Conservation (phyloP, 2,329 filamentous ascomycete genomes). For the Stachybotrys elegans region DNA sequence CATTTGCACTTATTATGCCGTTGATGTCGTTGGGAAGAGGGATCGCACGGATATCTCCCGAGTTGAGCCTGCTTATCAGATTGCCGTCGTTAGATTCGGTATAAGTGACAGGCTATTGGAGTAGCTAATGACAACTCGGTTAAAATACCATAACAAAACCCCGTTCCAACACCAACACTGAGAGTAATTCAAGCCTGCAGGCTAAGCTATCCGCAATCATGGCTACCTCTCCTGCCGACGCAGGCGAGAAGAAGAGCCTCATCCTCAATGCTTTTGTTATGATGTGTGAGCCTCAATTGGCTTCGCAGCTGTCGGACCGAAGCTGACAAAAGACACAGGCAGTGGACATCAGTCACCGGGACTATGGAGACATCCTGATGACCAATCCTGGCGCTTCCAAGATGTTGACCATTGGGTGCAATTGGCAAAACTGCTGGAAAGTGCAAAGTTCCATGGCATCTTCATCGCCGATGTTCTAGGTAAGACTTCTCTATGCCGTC, state of each 20-base stretch:
- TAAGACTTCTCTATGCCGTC: constrained; percentile 11
- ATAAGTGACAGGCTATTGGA: no score
- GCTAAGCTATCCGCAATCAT: no score
- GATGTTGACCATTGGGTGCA: constrained; percentile 56
- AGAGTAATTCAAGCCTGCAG: no score
- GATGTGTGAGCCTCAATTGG: constrained; percentile 25
- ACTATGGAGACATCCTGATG: constrained; percentile 57
- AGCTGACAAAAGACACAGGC: constrained; percentile 13
- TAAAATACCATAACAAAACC: no score
- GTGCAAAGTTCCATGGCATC: constrained; percentile 59
- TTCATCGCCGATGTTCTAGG: constrained; percentile 63
- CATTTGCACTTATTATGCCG: no score
- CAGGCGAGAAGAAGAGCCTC: constrained; percentile 28
- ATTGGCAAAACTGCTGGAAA: constrained; percentile 54
- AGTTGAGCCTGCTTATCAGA: no score
- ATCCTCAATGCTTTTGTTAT: constrained; percentile 40
- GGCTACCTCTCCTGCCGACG: constrained; percentile 7
- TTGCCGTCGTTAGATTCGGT: no score
- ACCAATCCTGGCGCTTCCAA: constrained; percentile 58
- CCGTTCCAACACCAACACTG: no score
- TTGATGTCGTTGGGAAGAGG: no score
- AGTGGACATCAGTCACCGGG: constrained; percentile 43
- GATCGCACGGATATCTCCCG: no score
- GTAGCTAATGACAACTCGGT: no score
- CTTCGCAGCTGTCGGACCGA: no score